These are phyloP conservation scores for Peterozyma xylosa DNA, from an alignment of 805 yeast species.

Conservation along the genomic window DNA sequence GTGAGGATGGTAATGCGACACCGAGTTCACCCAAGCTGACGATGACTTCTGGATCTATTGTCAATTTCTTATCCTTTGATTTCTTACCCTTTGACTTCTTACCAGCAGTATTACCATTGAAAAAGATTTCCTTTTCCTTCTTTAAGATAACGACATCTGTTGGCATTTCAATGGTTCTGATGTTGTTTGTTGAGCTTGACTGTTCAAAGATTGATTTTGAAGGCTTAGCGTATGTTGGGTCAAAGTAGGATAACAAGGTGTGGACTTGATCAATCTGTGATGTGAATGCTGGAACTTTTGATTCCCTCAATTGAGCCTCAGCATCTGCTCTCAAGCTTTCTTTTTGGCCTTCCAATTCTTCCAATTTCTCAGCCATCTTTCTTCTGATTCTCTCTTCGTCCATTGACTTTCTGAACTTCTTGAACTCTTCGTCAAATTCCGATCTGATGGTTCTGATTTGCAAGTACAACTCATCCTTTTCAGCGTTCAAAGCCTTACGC, in stretches of 20 bases:
- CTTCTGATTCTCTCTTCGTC: constrained; percentile 64
- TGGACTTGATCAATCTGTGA: constrained; percentile 73
- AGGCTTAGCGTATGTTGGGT: constrained; percentile 67
- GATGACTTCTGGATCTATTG: constrained; percentile 75
- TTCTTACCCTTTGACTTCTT: constrained; percentile 41
- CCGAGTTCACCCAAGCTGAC: constrained; percentile 69
- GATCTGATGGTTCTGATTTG: constrained; percentile 61
- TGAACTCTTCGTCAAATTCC: constrained; percentile 69
- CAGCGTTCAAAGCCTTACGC: constrained; percentile 59
- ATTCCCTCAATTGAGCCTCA: constrained; percentile 68
- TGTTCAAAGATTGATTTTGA: constrained; percentile 16
- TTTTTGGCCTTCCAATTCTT: constrained; percentile 42
- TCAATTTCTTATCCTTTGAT: constrained; percentile 39
- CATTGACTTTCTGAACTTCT: constrained; percentile 59
- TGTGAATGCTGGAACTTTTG: constrained; percentile 74
- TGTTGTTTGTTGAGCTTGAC: constrained; percentile 6
- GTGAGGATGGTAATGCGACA: constrained; percentile 69
- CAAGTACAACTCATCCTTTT: constrained; percentile 61
- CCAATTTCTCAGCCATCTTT: constrained; percentile 57
- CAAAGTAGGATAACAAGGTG: constrained; percentile 63
- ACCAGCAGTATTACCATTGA: constrained; percentile 41
- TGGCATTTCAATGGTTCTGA: constrained; percentile 53
- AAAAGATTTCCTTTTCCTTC: constrained; percentile 52
- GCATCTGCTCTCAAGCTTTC: constrained; percentile 43
- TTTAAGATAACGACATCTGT: constrained; percentile 58